phyloP scores from a whole-genome alignment of 2,329 filamentous ascomycete genomes.

The Fusarium scirpi region DNA sequence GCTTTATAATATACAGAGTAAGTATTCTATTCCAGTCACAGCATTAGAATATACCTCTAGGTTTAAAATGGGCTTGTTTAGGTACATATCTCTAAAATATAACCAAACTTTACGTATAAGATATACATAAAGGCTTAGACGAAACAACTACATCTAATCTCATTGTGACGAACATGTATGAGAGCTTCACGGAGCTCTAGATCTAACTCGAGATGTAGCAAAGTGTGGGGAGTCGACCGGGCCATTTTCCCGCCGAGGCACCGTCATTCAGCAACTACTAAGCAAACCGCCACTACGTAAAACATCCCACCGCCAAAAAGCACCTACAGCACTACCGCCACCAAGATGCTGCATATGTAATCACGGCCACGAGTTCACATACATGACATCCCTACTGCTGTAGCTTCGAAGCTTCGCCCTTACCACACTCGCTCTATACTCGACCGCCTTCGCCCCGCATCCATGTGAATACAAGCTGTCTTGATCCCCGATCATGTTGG shows the following conservation, averaged over 20 bases:
- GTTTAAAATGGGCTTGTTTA: not conserved
- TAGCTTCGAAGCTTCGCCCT: not conserved
- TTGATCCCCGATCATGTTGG: slow-evolving; percentile 57
- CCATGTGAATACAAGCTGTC: slow-evolving; percentile 51
- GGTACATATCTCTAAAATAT: not conserved
- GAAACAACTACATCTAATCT: not conserved
- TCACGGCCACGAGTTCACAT: slow-evolving; percentile 5
- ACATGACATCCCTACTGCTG: slow-evolving; percentile 1
- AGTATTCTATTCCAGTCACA: not conserved
- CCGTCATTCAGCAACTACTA: slow-evolving; percentile 28
- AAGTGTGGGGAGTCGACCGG: slow-evolving; percentile 35
- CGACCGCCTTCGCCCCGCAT: slow-evolving; percentile 39
- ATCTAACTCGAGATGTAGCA: not conserved
- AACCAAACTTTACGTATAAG: not conserved
- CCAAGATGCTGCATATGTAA: slow-evolving; percentile 26
- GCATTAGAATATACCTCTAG: not conserved
- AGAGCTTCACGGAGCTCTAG: not conserved
- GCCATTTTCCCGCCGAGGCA: slow-evolving; percentile 43
- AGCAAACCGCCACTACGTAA: slow-evolving; percentile 30
- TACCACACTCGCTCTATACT: not conserved
- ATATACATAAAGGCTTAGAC: not conserved
- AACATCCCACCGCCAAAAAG: slow-evolving; percentile 41
- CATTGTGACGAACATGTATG: not conserved
- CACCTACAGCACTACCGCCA: slow-evolving; percentile 12
- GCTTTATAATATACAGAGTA: no score